Evolutionary conservation across 768 basidiomycete genomes (phyloP), one percentile per base, ranked within the genome.

Genomic region (Termitomyces heimii): DNA sequence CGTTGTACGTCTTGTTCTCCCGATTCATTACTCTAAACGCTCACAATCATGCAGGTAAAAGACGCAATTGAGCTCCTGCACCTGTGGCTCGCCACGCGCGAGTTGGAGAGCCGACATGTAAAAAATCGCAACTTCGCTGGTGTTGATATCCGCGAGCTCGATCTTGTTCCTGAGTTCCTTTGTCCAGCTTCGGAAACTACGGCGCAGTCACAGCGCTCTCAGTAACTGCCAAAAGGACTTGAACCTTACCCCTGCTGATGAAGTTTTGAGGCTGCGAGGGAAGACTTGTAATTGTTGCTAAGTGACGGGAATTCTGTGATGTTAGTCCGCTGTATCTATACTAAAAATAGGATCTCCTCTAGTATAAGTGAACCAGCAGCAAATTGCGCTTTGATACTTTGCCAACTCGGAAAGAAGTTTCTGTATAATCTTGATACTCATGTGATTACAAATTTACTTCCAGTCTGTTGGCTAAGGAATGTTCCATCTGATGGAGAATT

Each of bases 101-200:
- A 92, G 65, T 73, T 90, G 5, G 82, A 87, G 65, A 83, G 82
- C 2, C 77, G 89, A 14, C 73, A 75, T 24, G 82, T 92, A 28
- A 88, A 84, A 71, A 87, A 78, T 64, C 78, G 81, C 58, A 82
- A 88, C 43, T 92, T 92, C 65, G 73, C 76, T n/a, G 87, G 86
- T 0, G 80, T 91, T n/a, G 88, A 91, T 63, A 63, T 82, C 44
- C 66, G 71, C 12, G 83, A 82, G 60, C 74, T 91, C 40, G 88
- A 92, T 66, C 76, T 92, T 28, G 77, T 89, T 14, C 73, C 73
- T 51, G 53, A 50, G 20, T 65, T 66, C 34, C 53, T 53, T 45
- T 59, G 53, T 31, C 32, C 56, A 16, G 34, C 50, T 12, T n/a
- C 51, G 26, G n/a, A 16, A 31, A 16, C 43, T 43, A 29, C 42